A percentile compares a stretch with the other conserved stretches of the same genome.
These are phyloP conservation scores for Pythium aphanidermatum DNA, from an alignment of 352 stramenopile genomes.

Conservation along the genomic window DNA sequence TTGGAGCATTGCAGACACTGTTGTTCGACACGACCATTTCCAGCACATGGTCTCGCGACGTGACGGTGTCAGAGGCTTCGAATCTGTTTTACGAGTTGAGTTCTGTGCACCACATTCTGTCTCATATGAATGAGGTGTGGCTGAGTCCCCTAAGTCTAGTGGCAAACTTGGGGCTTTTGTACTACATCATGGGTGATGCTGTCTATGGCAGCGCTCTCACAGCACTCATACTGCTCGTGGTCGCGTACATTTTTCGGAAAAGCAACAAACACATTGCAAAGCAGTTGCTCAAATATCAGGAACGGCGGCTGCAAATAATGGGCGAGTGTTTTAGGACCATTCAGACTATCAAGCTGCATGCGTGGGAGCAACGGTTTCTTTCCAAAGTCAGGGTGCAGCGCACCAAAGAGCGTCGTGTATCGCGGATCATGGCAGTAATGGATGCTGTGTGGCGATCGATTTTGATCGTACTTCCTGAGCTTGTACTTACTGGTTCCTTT, in stretches of 20 bases:
- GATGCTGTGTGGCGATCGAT: constrained; percentile 3
- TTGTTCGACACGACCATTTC: constrained; percentile 6
- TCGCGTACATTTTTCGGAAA: neutral
- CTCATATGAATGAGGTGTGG: neutral
- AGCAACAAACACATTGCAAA: constrained; percentile 1
- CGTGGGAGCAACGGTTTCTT: constrained; percentile 11
- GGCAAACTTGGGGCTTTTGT: constrained; percentile 9
- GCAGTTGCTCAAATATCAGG: neutral
- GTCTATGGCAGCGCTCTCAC: constrained; percentile 7
- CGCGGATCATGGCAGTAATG: neutral
- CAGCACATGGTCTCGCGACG: neutral
- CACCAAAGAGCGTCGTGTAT: constrained; percentile 2
- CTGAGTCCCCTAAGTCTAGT: neutral
- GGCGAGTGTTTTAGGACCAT: constrained; percentile 17
- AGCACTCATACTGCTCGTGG: neutral
- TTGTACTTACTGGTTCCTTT: constrained; percentile 1
- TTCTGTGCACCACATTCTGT: neutral
- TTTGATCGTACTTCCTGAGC: neutral
- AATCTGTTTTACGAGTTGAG: constrained; percentile 12
- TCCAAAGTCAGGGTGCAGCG: constrained; percentile 1
- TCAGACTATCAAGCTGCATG: constrained; percentile 12
- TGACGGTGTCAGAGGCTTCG: constrained; percentile 1
- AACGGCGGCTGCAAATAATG: constrained; percentile 4
- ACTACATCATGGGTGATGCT: constrained; percentile 14
- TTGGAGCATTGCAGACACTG: constrained; percentile 8